Percentiles rank a stretch among this genome's conserved stretches.
Evolutionary conservation across 2,329 filamentous ascomycete genomes (phyloP).

Genomic region (Ophiocordyceps australis): DNA sequence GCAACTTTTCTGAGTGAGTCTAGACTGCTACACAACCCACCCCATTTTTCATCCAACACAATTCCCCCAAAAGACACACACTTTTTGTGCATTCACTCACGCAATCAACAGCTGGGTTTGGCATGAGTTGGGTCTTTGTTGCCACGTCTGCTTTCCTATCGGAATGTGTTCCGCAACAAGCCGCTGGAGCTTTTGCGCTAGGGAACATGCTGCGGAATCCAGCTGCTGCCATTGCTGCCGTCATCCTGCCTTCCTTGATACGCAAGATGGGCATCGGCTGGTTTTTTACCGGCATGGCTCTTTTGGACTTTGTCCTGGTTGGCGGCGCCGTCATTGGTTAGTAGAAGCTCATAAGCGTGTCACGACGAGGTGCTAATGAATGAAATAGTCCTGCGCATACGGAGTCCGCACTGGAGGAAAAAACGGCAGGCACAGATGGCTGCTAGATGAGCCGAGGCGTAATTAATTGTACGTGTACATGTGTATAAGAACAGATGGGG

Average conservation of each 20-base stretch:
- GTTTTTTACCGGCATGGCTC: slow-evolving; percentile 18
- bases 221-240: slow-evolving; percentile 17
- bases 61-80: too few relatives aligned
- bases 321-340: slow-evolving; percentile 7
- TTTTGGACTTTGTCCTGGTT: slow-evolving; percentile 11
- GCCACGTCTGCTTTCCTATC: slow-evolving; percentile 21
- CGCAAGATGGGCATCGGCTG: slow-evolving; percentile 16
- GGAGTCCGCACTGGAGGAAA: too few relatives aligned
- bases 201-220: slow-evolving; percentile 19
- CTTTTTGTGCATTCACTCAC: too few relatives aligned
- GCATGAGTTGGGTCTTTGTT: slow-evolving; percentile 21
- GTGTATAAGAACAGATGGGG: too few relatives aligned
- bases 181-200: slow-evolving; percentile 20
- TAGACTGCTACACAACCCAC: too few relatives aligned
- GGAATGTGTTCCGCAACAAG: slow-evolving; percentile 17
- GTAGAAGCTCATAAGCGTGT: too few relatives aligned
- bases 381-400: too few relatives aligned
- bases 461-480: too few relatives aligned
- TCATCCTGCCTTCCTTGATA: slow-evolving; percentile 14
- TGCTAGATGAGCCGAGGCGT: too few relatives aligned
- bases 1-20: slow-evolving; percentile 12
- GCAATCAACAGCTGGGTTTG: slow-evolving; percentile 16
- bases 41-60: too few relatives aligned
- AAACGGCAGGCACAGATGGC: too few relatives aligned
- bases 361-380: too few relatives aligned